phyloP scores from a whole-genome alignment of 1,139 yeast genomes.

The Yarrowia galli region DNA sequence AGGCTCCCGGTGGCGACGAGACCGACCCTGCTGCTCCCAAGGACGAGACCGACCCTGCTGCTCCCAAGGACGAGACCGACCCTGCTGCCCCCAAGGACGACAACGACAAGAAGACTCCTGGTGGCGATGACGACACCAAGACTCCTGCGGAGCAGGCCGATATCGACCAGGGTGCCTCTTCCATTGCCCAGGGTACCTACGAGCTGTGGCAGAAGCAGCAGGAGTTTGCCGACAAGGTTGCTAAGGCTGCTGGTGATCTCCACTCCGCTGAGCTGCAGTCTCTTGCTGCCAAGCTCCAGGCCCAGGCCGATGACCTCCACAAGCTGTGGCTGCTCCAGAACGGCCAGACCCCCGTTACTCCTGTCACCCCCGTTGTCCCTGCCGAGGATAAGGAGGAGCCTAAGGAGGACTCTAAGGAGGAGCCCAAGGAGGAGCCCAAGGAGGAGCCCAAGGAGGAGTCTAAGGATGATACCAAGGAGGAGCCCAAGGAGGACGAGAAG shows the following conservation, averaged over 20 bases:
- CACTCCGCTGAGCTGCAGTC: conserved; percentile 13
- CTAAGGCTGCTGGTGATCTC: not conserved
- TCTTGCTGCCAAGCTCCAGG: conserved; percentile 15
- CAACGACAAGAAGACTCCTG: not conserved
- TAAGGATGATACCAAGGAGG: not conserved
- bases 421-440: not conserved
- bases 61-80: not conserved
- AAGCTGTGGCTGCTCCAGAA: conserved; percentile 8
- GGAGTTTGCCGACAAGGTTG: conserved; percentile 12
- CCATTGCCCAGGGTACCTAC: conserved; percentile 19
- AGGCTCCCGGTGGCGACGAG: too few relatives aligned
- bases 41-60: not conserved
- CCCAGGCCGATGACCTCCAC: conserved; percentile 11
- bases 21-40: not conserved
- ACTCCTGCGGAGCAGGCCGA: not conserved
- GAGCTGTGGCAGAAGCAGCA: conserved; percentile 23
- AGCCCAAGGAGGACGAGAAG: not conserved
- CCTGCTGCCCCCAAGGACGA: not conserved
- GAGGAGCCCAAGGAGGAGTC: not conserved
- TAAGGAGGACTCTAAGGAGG: not conserved
- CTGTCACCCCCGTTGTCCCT: too few relatives aligned
- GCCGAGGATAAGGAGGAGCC: too few relatives aligned
- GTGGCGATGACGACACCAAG: not conserved
- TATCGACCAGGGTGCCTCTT: not conserved
- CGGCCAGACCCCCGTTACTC: conserved; percentile 1